Evolutionary conservation across 345 rosid genomes (phyloP).

Genomic region (Carallia brachiata): DNA sequence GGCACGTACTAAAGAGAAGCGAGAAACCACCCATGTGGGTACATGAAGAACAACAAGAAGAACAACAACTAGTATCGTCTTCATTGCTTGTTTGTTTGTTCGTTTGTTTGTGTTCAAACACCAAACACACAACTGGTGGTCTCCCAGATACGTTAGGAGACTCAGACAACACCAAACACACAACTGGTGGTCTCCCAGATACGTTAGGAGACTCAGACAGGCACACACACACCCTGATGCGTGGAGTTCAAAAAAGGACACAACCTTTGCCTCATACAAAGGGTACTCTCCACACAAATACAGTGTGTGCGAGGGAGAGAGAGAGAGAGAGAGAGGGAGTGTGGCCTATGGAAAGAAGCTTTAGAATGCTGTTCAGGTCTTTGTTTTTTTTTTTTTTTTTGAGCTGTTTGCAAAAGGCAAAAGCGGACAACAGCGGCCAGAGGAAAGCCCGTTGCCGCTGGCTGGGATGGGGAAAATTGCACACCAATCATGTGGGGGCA

Average conservation of each 20-base stretch:
- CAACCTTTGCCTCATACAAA: too few relatives aligned
- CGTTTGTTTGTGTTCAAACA: conserved; percentile 15
- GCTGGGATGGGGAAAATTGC: conserved; percentile 17
- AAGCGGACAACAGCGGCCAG: conserved; percentile 13
- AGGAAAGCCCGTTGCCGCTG: conserved; percentile 15
- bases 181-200: conserved; percentile 14
- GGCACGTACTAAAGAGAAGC: conserved; percentile 25
- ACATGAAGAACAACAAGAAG: conserved; percentile 37
- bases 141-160: too few relatives aligned
- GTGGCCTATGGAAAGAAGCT: background rate
- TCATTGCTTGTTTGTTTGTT: conserved; percentile 36
- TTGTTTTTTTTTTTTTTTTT: background rate
- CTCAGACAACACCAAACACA: background rate
- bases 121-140: conserved; percentile 20
- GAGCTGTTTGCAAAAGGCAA: background rate
- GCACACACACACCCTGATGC: too few relatives aligned
- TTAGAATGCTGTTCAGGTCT: background rate
- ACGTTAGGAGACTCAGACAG: too few relatives aligned
- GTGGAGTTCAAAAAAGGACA: too few relatives aligned
- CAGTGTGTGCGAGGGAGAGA: too few relatives aligned
- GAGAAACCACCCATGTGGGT: conserved; percentile 43
- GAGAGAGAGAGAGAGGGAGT: too few relatives aligned
- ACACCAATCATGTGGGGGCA: conserved; percentile 32
- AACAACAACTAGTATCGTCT: conserved; percentile 30
- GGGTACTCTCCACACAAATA: too few relatives aligned